A percentile compares a stretch with the other conserved stretches of the same genome.
phyloP scores from a whole-genome alignment of 805 yeast species.

The Yarrowia sp. region DNA sequence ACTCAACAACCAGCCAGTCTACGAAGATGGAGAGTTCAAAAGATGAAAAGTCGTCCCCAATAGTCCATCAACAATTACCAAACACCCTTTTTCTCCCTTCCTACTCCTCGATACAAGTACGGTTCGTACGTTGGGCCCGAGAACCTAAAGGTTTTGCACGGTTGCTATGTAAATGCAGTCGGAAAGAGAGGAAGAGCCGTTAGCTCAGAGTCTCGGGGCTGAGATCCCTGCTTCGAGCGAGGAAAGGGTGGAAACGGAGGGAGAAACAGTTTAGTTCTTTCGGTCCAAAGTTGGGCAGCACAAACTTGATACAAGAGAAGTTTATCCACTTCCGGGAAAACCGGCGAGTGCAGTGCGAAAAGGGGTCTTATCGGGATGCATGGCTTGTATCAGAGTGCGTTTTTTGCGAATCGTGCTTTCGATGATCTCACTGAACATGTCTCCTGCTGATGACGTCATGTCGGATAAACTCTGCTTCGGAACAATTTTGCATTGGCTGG shows the following conservation, averaged over 20 bases:
- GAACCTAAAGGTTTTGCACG: slow-evolving; percentile 1
- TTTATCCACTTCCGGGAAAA: slow-evolving; percentile 3
- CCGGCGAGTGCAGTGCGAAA: background rate
- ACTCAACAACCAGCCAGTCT: no score
- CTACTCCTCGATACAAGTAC: no score
- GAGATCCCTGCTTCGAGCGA: background rate
- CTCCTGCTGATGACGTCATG: slow-evolving; percentile 13
- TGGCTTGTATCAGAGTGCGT: background rate
- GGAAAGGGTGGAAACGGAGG: no score
- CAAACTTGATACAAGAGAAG: background rate
- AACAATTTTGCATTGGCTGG: slow-evolving; percentile 14
- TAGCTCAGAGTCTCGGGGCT: background rate
- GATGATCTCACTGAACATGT: slow-evolving; percentile 3
- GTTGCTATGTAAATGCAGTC: slow-evolving; percentile 3
- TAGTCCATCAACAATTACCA: no score
- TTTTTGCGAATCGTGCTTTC: background rate
- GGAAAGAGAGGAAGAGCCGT: slow-evolving; percentile 6
- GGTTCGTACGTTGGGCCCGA: slow-evolving; percentile 13
- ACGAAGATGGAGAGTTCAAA: background rate
- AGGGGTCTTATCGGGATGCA: background rate
- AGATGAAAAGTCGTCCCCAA: background rate
- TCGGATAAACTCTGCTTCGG: slow-evolving; percentile 21
- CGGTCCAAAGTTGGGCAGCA: background rate
- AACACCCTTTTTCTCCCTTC: no score
- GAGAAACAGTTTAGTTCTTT: no score